Evolutionary conservation across 805 yeast species (phyloP), one percentile per base, ranked within the genome.

Genomic region (Naumovozyma castellii): DNA sequence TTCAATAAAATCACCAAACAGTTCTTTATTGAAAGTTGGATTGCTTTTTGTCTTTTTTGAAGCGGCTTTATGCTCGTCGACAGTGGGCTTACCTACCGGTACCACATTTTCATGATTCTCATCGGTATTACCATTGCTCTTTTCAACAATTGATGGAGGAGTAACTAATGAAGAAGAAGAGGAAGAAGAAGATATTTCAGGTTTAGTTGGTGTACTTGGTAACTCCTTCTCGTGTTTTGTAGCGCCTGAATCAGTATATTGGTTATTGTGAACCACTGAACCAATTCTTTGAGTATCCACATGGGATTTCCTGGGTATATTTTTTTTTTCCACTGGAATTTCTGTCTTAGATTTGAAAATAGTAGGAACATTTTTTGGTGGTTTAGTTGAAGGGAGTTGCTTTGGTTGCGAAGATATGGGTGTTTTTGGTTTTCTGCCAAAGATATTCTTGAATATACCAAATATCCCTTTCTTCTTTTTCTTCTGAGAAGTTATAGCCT

Each of bases 11-110:
- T 54, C 61, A 14, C 59, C 61, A 39, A 50, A 59, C 6, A 56
- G 42, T 32, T 59, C 64, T 32, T 50, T 54, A 29, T 57, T 49
- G 39, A 57, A 59, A 2, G 56, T 38, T 36, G 46, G 45, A 32
- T 55, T 51, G 33, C 53, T n/a, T n/a, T n/a, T n/a, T n/a, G n/a
- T n/a, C 4, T 8, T 15, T 16, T 9, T 32, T 8, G 9, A 10
- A 32, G 18, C 35, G 5, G 13, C 34, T 32, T 16, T n/a, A n/a
- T n/a, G n/a, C n/a, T n/a, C n/a, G n/a, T n/a, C n/a, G n/a, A n/a
- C n/a, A n/a, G n/a, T n/a, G n/a, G n/a, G n/a, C n/a, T n/a, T n/a
- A n/a, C n/a, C n/a, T n/a, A n/a, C n/a, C n/a, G n/a, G n/a, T n/a
- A n/a, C n/a, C n/a, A n/a, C n/a, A n/a, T n/a, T n/a, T n/a, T n/a